A percentile compares a stretch with the other conserved stretches of the same genome.
phyloP scores from a whole-genome alignment of 192 early-diverging fungal species.

The Coemansia javaensis region DNA sequence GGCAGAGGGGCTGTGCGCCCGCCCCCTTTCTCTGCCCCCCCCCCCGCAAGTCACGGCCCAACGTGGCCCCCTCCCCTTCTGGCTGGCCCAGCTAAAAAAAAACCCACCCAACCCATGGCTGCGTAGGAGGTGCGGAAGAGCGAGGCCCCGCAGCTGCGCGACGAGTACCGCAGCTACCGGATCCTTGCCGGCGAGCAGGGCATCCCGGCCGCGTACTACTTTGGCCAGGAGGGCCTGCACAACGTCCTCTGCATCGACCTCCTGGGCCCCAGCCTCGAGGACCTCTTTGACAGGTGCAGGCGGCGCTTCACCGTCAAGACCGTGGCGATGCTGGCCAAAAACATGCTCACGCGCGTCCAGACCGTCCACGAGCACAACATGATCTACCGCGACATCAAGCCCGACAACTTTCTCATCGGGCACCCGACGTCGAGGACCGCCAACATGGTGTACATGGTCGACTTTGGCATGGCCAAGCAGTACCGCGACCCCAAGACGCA shows the following conservation, averaged over 20 bases:
- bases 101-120: not conserved
- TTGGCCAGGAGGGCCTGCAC: slow-evolving; percentile 95
- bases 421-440: slow-evolving; percentile 57
- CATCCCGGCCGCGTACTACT: slow-evolving; percentile 89
- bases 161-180: slow-evolving; percentile 95
- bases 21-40: too few relatives aligned
- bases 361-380: slow-evolving; percentile 91
- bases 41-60: too few relatives aligned
- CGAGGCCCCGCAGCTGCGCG: slow-evolving; percentile 93
- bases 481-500: slow-evolving; percentile 95
- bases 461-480: slow-evolving; percentile 99
- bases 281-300: slow-evolving; percentile 94
- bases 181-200: slow-evolving; percentile 81
- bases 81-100: too few relatives aligned
- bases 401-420: slow-evolving; percentile 97
- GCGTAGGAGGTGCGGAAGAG: slow-evolving; percentile 82
- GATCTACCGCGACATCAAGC: slow-evolving; percentile 98
- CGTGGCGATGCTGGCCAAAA: slow-evolving; percentile 92
- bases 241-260: slow-evolving; percentile 94
- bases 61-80: too few relatives aligned
- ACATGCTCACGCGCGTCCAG: slow-evolving; percentile 87
- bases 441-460: slow-evolving; percentile 81
- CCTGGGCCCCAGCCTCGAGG: slow-evolving; percentile 88
- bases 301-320: slow-evolving; percentile 89
- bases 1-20: too few relatives aligned